Evolutionary conservation across 2,329 filamentous ascomycete genomes (phyloP), one percentile per base, ranked within the genome.

Genomic region (Botrytis tulipae): DNA sequence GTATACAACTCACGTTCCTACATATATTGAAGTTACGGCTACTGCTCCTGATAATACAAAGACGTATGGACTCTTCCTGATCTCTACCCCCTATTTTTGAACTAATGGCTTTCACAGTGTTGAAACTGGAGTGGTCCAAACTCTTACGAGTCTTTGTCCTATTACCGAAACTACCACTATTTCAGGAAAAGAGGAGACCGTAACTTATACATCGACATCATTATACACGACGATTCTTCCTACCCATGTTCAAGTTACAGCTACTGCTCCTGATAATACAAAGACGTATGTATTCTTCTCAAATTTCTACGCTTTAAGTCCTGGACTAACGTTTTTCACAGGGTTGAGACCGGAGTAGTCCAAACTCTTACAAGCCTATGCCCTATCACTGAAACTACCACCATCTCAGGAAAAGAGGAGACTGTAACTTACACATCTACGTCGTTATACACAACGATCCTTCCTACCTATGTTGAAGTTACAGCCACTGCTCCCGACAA

Each of bases 141-240:
- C 73, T 44, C 12, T 74, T 46, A 73, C 70, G 3, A 63, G 57
- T 25, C 37, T 73, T 10, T 85, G 84, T 78, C 84, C 85, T 9
- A 66, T 76, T 4, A 79, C 75, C 5, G 76, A 76, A 48, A 74
- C 69, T 4, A 66, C 59, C n/a, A 72, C 69, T 12, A 67, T 74
- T 60, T 62, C 59, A 12, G 73, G 73, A n/a, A 66, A 74, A 61
- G 37, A 57, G 18, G 61, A 54, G 5, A 72, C 69, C 0, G 42
- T 74, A 2, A 67, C 61, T 16, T 74, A 67, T 25, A 74, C 73
- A 22, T 66, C 73, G 0, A 74, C 73, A 9, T 62, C 40, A 8
- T 32, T 67, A 8, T 44, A 68, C 69, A 70, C 51, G 7, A 68
- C 63, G 10, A 51, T 51, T 4, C 46, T 72, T 35, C 59, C 46